These are phyloP conservation scores for Candida ipomoeae DNA, from an alignment of 805 yeast genomes.

Conservation along the genomic window DNA sequence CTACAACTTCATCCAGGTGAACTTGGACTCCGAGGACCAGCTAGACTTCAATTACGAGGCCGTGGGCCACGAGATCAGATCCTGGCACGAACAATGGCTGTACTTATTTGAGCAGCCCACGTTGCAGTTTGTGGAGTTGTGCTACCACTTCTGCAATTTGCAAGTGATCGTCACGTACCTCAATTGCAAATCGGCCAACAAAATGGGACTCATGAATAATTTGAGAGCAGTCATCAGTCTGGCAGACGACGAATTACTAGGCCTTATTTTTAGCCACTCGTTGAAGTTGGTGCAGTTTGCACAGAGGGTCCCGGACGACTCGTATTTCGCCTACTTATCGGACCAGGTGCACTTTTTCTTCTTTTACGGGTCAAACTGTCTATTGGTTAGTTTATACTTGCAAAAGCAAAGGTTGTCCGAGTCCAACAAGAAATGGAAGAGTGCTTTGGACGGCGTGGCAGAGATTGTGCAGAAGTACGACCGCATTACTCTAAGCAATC, in stretches of 20 bases:
- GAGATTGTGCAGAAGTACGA: conserved; percentile 26
- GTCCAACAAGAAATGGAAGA: conserved; percentile 1
- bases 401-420: neutral
- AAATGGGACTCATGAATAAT: conserved; percentile 12
- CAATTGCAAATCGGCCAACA: neutral
- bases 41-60: conserved; percentile 25
- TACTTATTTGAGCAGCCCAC: conserved; percentile 66
- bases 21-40: conserved; percentile 18
- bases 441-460: conserved; percentile 15
- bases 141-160: conserved; percentile 58
- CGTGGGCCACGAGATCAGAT: conserved; percentile 46
- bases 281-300: conserved; percentile 40
- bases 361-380: conserved; percentile 38
- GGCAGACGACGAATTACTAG: conserved; percentile 26
- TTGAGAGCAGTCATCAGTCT: conserved; percentile 21
- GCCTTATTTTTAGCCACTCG: conserved; percentile 39
- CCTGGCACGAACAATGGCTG: conserved; percentile 70
- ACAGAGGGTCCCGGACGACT: conserved; percentile 41
- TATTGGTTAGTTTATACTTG: conserved; percentile 25
- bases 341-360: conserved; percentile 62
- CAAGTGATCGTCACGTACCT: conserved; percentile 43
- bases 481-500: conserved; percentile 25
- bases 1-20: conserved; percentile 52
- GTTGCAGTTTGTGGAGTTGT: conserved; percentile 68
- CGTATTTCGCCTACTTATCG: conserved; percentile 64